Conservation (phyloP, 371 early-diverging fungal genomes). For the Choanephora cucurbitarum region DNA sequence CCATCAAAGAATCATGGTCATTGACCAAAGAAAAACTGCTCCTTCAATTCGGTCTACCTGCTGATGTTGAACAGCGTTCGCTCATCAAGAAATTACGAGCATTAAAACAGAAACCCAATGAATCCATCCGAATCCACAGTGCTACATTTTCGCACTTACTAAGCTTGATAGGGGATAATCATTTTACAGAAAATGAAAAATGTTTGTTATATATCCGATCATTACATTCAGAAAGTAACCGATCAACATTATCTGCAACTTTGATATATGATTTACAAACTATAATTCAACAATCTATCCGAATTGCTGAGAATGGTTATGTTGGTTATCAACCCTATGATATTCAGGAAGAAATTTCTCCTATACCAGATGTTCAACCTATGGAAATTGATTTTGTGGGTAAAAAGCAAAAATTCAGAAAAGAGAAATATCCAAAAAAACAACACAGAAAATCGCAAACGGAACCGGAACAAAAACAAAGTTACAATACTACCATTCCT, state of each 20-base stretch:
- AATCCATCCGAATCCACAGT: constrained; percentile 3
- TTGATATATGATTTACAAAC: not conserved
- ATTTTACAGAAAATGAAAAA: constrained; percentile 3
- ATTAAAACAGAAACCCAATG: not conserved
- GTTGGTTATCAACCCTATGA: not conserved
- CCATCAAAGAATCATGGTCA: not conserved
- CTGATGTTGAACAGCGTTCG: constrained; percentile 2
- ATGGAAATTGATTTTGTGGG: too few species aligned
- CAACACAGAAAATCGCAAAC: not conserved
- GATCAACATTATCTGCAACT: not conserved
- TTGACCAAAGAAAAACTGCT: not conserved
- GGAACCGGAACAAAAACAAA: not conserved
- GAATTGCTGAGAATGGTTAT: constrained; percentile 1
- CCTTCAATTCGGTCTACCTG: constrained; percentile 3
- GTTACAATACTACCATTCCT: too few species aligned
- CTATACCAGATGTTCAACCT: too few species aligned
- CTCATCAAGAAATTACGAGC: not conserved
- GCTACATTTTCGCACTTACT: constrained; percentile 2
- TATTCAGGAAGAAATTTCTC: too few species aligned
- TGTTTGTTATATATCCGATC: constrained; percentile 4
- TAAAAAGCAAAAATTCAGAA: too few species aligned
- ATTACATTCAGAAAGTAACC: constrained; percentile 1
- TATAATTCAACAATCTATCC: not conserved
- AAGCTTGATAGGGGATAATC: constrained; percentile 3
- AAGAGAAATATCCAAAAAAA: too few species aligned